Evolutionary conservation across 371 early-diverging fungal genomes (phyloP).

Genomic region (Nematocida parisii): DNA sequence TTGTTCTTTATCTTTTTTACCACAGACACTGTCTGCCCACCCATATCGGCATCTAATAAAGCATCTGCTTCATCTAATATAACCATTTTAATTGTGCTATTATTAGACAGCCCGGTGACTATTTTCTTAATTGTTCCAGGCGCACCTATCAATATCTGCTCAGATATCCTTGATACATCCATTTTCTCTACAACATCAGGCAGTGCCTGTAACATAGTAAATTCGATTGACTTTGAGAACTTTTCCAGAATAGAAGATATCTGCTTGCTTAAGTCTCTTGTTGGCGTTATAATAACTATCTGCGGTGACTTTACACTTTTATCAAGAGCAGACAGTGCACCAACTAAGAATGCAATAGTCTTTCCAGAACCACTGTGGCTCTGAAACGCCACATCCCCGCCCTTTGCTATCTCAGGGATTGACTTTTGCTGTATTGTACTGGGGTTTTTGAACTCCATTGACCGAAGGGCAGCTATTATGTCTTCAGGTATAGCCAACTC

Average conservation of each 20-base stretch:
- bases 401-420: constrained; percentile 73
- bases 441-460: constrained; percentile 43
- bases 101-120: constrained; percentile 34
- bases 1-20: constrained; percentile 70
- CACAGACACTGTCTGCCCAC: constrained; percentile 74
- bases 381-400: constrained; percentile 93
- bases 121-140: constrained; percentile 82
- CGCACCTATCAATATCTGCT: constrained; percentile 75
- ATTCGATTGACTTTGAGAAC: constrained; percentile 80
- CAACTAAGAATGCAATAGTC: constrained; percentile 77
- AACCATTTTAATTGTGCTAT: constrained; percentile 61
- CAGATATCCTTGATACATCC: constrained; percentile 72
- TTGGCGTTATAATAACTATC: constrained; percentile 81
- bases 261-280: constrained; percentile 90
- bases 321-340: constrained; percentile 55
- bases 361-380: constrained; percentile 94
- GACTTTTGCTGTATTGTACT: constrained; percentile 47
- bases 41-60: constrained; percentile 67
- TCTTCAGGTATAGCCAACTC: constrained; percentile 26
- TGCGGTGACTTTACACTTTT: constrained; percentile 56
- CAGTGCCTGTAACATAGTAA: constrained; percentile 76
- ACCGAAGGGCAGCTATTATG: constrained; percentile 35
- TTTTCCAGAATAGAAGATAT: constrained; percentile 80
- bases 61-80: constrained; percentile 69
- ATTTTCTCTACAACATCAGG: constrained; percentile 72